Evolutionary conservation across 2,329 filamentous ascomycete genomes (phyloP).

Genomic region (Diaporthe citrichinensis): DNA sequence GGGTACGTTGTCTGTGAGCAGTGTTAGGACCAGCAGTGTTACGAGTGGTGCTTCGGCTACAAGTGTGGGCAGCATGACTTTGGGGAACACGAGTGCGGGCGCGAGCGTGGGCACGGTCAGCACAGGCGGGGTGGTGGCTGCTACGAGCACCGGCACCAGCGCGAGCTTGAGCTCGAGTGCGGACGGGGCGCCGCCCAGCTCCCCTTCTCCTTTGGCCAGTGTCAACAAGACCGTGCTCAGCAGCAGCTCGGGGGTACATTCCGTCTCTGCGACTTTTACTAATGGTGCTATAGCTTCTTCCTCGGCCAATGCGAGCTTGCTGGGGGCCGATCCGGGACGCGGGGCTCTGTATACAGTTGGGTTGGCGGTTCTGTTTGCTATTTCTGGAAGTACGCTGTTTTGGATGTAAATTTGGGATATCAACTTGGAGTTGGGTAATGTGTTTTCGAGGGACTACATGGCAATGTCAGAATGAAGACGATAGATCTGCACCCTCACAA

Average conservation of each 20-base stretch:
- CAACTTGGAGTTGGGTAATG: neutral
- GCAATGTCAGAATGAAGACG: conserved; percentile 9
- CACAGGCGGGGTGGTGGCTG: neutral
- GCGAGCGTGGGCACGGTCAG: conserved; percentile 2
- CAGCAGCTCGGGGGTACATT: conserved; percentile 11
- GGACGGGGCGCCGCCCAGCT: neutral
- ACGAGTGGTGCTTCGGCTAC: conserved; percentile 35
- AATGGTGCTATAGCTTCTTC: conserved; percentile 35
- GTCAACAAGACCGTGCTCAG: conserved; percentile 7
- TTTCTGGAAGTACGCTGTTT: conserved; percentile 35
- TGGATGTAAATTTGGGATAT: conserved; percentile 24
- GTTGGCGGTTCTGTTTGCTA: conserved; percentile 28
- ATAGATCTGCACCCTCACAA: conserved; percentile 3
- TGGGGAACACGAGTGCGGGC: neutral
- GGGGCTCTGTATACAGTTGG: conserved; percentile 24
- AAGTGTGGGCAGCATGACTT: conserved; percentile 22
- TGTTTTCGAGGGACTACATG: neutral
- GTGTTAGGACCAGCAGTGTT: conserved; percentile 7
- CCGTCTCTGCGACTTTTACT: conserved; percentile 14
- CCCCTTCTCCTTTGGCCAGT: conserved; percentile 2
- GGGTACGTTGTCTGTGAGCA: conserved; percentile 30
- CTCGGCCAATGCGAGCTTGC: conserved; percentile 21
- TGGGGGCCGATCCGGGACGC: conserved; percentile 7
- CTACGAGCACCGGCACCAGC: conserved; percentile 13
- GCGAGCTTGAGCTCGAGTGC: neutral